phyloP scores from a whole-genome alignment of 2,329 filamentous ascomycete genomes.

The Xylaria sp. region DNA sequence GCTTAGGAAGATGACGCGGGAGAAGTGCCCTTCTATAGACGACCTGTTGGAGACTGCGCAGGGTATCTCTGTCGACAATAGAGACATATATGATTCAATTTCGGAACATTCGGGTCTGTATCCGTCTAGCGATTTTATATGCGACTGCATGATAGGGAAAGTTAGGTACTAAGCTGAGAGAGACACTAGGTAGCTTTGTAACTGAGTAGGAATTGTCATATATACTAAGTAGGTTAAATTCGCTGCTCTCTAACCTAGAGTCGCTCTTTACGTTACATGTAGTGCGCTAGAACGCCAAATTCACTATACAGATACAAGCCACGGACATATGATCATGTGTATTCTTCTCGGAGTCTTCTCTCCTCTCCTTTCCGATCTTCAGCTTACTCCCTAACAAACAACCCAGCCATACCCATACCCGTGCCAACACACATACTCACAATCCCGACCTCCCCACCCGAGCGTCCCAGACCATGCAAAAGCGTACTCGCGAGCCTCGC shows the following conservation, averaged over 20 bases:
- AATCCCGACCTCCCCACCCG: conserved; percentile 80
- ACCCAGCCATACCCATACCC: conserved; percentile 79
- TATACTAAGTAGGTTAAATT: too few relatives aligned
- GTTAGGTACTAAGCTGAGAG: too few relatives aligned
- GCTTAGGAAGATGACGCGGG: background rate
- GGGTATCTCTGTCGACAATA: too few relatives aligned
- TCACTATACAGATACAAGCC: background rate
- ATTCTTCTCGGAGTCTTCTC: background rate
- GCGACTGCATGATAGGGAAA: background rate
- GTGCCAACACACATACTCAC: conserved; percentile 91
- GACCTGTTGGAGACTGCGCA: background rate
- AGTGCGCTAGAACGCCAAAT: background rate
- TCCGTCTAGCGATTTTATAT: background rate
- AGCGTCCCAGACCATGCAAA: conserved; percentile 72
- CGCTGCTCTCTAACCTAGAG: too few relatives aligned
- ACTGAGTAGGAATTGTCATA: background rate
- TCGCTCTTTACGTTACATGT: background rate
- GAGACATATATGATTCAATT: background rate
- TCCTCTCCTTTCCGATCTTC: background rate
- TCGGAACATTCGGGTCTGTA: too few relatives aligned
- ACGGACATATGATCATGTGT: background rate
- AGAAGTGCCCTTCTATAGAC: background rate
- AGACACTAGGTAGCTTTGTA: background rate
- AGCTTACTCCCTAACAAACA: conserved; percentile 70
- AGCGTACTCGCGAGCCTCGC: conserved; percentile 82